Conservation (phyloP, 2,329 filamentous ascomycete genomes). For the Colletotrichum cuscutae region DNA sequence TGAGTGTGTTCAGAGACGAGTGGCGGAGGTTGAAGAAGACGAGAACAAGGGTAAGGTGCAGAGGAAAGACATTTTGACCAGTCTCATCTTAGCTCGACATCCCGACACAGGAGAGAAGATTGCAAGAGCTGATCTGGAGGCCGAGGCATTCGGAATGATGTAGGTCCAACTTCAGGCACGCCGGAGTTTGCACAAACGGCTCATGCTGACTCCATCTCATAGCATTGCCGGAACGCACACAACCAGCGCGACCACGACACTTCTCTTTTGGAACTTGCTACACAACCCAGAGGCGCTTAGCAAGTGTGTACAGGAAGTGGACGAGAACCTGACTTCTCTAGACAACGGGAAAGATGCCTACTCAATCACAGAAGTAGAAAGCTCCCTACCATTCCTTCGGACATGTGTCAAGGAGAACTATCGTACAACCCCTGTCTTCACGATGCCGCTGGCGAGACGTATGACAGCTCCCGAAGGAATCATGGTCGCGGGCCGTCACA, state of each 20-base stretch:
- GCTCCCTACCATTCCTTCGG: not conserved
- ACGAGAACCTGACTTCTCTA: not conserved
- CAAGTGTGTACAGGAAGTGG: constrained; percentile 1
- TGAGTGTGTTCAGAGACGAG: constrained; percentile 36
- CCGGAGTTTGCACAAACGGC: not conserved
- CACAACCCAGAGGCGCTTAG: constrained; percentile 4
- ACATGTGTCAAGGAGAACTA: constrained; percentile 24
- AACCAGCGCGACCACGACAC: not conserved
- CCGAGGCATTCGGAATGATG: constrained; percentile 50
- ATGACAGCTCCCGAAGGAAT: constrained; percentile 19
- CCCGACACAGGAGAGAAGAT: constrained; percentile 47
- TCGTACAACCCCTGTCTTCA: constrained; percentile 11
- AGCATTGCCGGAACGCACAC: constrained; percentile 24
- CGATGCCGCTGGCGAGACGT: constrained; percentile 21
- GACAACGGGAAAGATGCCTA: not conserved
- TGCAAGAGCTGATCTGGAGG: constrained; percentile 43
- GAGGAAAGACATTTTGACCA: constrained; percentile 47
- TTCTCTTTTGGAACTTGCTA: constrained; percentile 16
- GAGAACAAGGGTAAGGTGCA: constrained; percentile 22
- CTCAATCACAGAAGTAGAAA: constrained; percentile 9
- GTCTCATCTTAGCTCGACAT: constrained; percentile 47
- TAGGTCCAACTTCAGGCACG: constrained; percentile 32
- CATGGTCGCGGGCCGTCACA: constrained; percentile 3
- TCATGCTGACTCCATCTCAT: not conserved
- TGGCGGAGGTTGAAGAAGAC: constrained; percentile 15